Evolutionary conservation across 1,284 basidiomycete genomes (phyloP).

Genomic region (Puccinia novopanici): DNA sequence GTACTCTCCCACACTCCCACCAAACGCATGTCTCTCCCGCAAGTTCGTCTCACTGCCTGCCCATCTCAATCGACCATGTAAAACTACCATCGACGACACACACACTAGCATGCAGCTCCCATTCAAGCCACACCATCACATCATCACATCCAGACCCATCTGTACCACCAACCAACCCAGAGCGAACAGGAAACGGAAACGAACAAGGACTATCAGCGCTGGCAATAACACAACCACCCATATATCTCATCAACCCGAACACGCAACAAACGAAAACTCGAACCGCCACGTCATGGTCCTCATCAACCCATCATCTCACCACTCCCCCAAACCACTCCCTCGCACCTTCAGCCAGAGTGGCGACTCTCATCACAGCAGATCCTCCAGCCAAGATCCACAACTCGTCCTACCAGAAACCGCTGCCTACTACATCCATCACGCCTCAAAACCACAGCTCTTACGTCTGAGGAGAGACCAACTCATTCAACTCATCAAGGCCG

Average conservation of each 20-base stretch:
- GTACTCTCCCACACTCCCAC: conserved; percentile 22
- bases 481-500: not conserved
- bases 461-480: conserved; percentile 36
- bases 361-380: conserved; percentile 1
- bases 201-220: not conserved
- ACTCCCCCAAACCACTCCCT: not conserved
- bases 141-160: conserved; percentile 2
- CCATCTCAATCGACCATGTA: conserved; percentile 15
- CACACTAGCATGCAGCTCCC: not conserved
- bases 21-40: conserved; percentile 20
- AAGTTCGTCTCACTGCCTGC: conserved; percentile 1
- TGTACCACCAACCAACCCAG: not conserved
- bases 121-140: not conserved
- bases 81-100: not conserved
- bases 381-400: conserved; percentile 8
- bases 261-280: not conserved
- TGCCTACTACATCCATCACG: conserved; percentile 20
- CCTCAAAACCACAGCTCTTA: conserved; percentile 32
- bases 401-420: not conserved
- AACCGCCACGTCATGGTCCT: conserved; percentile 23
- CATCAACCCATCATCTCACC: not conserved
- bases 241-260: not conserved
- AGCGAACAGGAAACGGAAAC: not conserved
- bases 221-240: not conserved
- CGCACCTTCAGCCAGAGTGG: not conserved